phyloP scores from a whole-genome alignment of 768 basidiomycete species.

The Candolleomyces eurysporus region DNA sequence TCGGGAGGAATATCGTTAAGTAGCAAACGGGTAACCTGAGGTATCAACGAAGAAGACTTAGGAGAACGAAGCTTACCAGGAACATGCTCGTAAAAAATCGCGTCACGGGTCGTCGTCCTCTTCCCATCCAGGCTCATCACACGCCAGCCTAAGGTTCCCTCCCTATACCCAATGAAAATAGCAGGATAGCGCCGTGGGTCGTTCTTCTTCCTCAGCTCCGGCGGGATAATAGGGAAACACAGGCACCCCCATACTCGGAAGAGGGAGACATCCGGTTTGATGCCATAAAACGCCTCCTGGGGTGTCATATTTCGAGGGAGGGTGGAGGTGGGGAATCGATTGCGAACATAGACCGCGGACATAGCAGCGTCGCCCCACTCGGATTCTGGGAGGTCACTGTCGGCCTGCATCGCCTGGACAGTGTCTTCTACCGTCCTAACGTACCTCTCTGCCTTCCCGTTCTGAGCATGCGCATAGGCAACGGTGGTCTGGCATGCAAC shows the following conservation, averaged over 20 bases:
- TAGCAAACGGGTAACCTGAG: no score
- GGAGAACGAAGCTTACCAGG: no score
- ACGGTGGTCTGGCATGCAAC: constrained; percentile 20
- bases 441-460: constrained; percentile 27
- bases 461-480: constrained; percentile 31
- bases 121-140: no score
- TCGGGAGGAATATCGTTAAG: no score
- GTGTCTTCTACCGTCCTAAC: constrained; percentile 24
- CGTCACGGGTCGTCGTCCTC: no score
- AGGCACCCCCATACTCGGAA: no score
- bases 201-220: constrained; percentile 17
- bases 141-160: no score
- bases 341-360: constrained; percentile 21
- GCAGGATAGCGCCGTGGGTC: constrained; percentile 16
- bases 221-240: constrained; percentile 27
- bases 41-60: no score
- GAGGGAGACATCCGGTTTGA: constrained; percentile 25
- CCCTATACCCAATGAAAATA: constrained; percentile 24
- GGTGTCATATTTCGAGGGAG: constrained; percentile 19
- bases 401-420: constrained; percentile 20
- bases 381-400: constrained; percentile 15
- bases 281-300: constrained; percentile 18
- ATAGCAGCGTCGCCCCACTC: constrained; percentile 19
- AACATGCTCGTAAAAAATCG: no score
- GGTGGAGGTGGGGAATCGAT: constrained; percentile 21